These are phyloP conservation scores for Stentor coeruleus DNA, from an alignment of 73 alveolate species.

Conservation along the genomic window DNA sequence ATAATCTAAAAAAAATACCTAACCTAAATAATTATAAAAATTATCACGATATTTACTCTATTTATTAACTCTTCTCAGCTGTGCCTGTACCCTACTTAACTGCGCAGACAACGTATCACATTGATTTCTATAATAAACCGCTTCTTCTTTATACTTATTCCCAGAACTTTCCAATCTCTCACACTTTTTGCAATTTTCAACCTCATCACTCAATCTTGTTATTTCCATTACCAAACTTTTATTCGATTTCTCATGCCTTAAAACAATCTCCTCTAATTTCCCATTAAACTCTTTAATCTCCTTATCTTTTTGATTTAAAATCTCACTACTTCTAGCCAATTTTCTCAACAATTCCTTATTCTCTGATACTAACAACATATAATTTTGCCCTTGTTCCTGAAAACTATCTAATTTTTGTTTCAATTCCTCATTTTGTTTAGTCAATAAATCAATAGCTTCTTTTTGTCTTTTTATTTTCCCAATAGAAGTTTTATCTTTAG, in stretches of 20 bases:
- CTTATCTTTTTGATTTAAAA: background rate
- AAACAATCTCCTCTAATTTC: background rate
- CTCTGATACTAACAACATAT: background rate
- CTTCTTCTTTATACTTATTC: constrained; percentile 9
- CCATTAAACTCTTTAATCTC: background rate
- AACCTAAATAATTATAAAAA: no score
- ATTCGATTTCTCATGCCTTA: background rate
- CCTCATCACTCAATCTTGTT: background rate
- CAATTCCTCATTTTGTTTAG: background rate
- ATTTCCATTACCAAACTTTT: background rate
- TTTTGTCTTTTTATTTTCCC: background rate
- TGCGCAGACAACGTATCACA: constrained; percentile 15
- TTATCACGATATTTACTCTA: no score
- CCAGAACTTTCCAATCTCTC: background rate
- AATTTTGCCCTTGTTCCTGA: background rate
- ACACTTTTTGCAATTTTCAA: background rate
- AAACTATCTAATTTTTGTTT: background rate
- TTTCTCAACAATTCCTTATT: background rate
- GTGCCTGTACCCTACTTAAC: constrained; percentile 21
- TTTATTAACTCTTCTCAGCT: background rate
- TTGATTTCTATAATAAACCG: background rate
- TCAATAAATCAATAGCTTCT: background rate
- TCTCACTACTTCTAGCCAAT: background rate
- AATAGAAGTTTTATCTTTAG: background rate
- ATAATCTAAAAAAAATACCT: no score